Evolutionary conservation across 768 basidiomycete species (phyloP), one percentile per base, ranked within the genome.

Genomic region (Lepiota venenata): DNA sequence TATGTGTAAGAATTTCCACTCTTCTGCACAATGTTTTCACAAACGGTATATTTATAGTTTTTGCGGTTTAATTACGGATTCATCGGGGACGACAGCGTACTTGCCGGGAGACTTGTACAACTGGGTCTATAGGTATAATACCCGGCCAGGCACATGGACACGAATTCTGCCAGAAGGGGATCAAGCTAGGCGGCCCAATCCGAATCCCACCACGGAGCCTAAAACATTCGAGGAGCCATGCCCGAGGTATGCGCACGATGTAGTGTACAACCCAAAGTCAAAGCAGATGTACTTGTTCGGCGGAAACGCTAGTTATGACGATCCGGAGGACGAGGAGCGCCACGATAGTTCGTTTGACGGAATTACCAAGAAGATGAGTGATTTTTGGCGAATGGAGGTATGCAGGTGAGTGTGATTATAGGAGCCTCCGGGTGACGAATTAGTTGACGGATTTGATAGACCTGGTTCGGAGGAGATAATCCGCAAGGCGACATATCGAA

Each of bases 321-420:
- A 35, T 48, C 20, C 51, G 53, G 50, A 43, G 22, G 53, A 39
- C 11, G 46, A 53, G 29, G 57, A 43, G n/a, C 45, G 25, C 32
- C 47, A n/a, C 9, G 44, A 54, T 1, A 25, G 11, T 14, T 22
- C 22, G 10, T 18, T 16, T 47, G 45, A 54, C 16, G 52, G 45
- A 4, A 54, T 54, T 14, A n/a, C n/a, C n/a, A 37, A 20, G 38
- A 54, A 47, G 55, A 59, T 92, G 65, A 83, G 87, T 62, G 90
- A 91, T 66, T 84, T 93, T 57, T 93, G 91, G 90, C 76, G 73
- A 65, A 86, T 91, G 84, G 73, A 71, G 35, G 64, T 92, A 35
- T 65, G 76, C 58, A 79, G 88, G 90, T 89, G 55, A 35, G 79
- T 60, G 27, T 10, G 21, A 15, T 39, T 16, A 37, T 42, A 10